Evolutionary conservation across 495 filamentous ascomycete genomes (phyloP).

Genomic region (Penicillium riverlandense): DNA sequence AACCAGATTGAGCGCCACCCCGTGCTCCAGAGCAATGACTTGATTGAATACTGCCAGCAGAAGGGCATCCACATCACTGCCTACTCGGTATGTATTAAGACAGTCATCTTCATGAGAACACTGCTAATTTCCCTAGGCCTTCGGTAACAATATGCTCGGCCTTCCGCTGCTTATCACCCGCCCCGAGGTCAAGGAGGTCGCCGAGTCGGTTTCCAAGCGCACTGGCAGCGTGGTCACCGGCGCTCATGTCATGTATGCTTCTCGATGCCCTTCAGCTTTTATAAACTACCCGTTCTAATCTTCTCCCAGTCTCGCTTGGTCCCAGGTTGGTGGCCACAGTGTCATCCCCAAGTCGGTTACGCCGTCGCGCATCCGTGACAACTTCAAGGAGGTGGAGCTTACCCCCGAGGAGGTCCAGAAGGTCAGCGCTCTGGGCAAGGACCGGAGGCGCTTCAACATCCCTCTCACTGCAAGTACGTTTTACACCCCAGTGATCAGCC

Average conservation of each 20-base stretch:
- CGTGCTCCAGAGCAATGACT: slow-evolving; percentile 35
- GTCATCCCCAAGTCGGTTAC: slow-evolving; percentile 47
- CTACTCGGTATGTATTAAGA: slow-evolving; percentile 31
- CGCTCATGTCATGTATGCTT: slow-evolving; percentile 33
- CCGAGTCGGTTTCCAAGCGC: slow-evolving; percentile 33
- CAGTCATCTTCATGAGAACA: background rate
- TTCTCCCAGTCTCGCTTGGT: slow-evolving; percentile 34
- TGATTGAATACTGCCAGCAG: slow-evolving; percentile 37
- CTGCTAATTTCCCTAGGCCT: slow-evolving; percentile 23
- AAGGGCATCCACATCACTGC: slow-evolving; percentile 43
- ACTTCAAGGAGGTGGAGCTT: slow-evolving; percentile 44
- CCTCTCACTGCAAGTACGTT: slow-evolving; percentile 31
- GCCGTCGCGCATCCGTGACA: slow-evolving; percentile 36
- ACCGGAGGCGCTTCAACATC: slow-evolving; percentile 42
- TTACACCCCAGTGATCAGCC: background rate
- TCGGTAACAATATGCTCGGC: slow-evolving; percentile 41
- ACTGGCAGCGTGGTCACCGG: slow-evolving; percentile 30
- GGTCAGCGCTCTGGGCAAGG: slow-evolving; percentile 32
- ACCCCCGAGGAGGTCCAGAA: slow-evolving; percentile 38
- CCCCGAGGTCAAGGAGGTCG: slow-evolving; percentile 37
- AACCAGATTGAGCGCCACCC: slow-evolving; percentile 49
- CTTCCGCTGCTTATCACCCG: slow-evolving; percentile 38
- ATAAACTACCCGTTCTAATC: background rate
- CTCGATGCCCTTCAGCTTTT: no score
- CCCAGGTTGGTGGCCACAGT: slow-evolving; percentile 39